Base-by-base conservation (phyloP, 768 basidiomycete species). In the Amanita rubescens region DNA sequence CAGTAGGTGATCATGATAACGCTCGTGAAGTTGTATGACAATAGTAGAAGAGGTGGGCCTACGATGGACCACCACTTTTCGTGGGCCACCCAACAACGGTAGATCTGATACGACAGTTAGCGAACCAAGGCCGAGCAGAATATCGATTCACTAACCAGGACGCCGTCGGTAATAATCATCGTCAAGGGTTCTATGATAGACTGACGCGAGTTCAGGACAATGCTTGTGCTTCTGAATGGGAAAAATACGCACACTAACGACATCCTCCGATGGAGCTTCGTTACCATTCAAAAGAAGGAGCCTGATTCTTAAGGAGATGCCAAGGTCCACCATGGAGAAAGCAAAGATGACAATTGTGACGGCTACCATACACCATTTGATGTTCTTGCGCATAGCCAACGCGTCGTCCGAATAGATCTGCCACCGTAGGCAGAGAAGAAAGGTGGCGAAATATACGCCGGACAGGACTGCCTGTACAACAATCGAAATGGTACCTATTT, bases 61-160 rank as follows among this genome's bases (percentile, higher is more conserved):
- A 37, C 34, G 19, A 53, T 22, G 30, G 3, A 22, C 33, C 43
- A 53, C 19, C 42, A 46, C n/a, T 38, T 25, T 1, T 11, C 0
- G 32, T 53, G 45, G n/a, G 44, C 34, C 25, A 46, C 22, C 51
- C 51, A 53, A 17, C 51, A 53, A 9, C 51, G 51, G 35, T 3
- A 46, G 35, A 53, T 45, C 51, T 53, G 22, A 5, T 19, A 25
- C 25, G 22, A n/a, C n/a, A 12, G 19, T 9, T 20, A n/a, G 20
- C 12, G 6, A 32, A n/a, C n/a, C n/a, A n/a, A n/a, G n/a, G n/a
- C n/a, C n/a, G n/a, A n/a, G n/a, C n/a, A n/a, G n/a, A 35, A 17
- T 45, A 8, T 15, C 9, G 8, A 9, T 10, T 33, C 9, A 53
- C 43, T 4, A 9, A 53, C 51, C 51, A 53, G 32, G 1, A 45